Evolutionary conservation across 2,329 filamentous ascomycete genomes (phyloP).

Genomic region (Harringtonia lauricola): DNA sequence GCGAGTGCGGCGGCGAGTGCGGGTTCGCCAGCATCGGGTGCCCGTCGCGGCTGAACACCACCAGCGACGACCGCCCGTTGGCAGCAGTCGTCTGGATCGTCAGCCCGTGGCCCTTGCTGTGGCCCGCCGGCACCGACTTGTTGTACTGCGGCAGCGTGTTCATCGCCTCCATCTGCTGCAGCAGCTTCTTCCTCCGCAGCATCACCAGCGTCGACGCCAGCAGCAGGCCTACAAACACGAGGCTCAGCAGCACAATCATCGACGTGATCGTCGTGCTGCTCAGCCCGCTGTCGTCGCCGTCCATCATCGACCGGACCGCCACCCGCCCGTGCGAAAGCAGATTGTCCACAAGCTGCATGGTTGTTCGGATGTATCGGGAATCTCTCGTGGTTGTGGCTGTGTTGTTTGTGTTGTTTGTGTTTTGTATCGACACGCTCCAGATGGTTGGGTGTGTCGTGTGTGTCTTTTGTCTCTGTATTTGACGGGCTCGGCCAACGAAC

Average conservation of each 20-base stretch:
- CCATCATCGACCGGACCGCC: slow-evolving; percentile 35
- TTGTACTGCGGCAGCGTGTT: slow-evolving; percentile 58
- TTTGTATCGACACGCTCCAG: no score
- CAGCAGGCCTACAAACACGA: slow-evolving; percentile 62
- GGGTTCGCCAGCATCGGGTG: slow-evolving; percentile 65
- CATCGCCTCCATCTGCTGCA: slow-evolving; percentile 33
- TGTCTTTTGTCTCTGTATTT: no score
- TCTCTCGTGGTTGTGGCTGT: no score
- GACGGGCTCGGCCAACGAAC: no score
- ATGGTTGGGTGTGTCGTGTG: no score
- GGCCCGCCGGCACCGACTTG: slow-evolving; percentile 13
- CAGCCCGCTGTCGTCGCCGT: slow-evolving; percentile 17
- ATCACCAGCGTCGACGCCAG: slow-evolving; percentile 59
- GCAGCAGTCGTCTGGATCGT: slow-evolving; percentile 44
- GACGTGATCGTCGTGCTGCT: slow-evolving; percentile 61
- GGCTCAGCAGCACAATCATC: slow-evolving; percentile 65
- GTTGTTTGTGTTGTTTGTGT: no score
- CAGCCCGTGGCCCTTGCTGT: slow-evolving; percentile 41
- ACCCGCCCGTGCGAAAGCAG: slow-evolving; percentile 30
- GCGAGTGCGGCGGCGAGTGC: slow-evolving; percentile 61
- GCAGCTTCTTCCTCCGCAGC: slow-evolving; percentile 53
- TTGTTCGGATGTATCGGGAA: no score
- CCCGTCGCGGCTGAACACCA: slow-evolving; percentile 65
- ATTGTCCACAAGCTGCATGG: slow-evolving; percentile 27
- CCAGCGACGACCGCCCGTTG: slow-evolving; percentile 52